Conservation (phyloP, 768 basidiomycete species). For the Rhodosporidiobolus sp. region DNA sequence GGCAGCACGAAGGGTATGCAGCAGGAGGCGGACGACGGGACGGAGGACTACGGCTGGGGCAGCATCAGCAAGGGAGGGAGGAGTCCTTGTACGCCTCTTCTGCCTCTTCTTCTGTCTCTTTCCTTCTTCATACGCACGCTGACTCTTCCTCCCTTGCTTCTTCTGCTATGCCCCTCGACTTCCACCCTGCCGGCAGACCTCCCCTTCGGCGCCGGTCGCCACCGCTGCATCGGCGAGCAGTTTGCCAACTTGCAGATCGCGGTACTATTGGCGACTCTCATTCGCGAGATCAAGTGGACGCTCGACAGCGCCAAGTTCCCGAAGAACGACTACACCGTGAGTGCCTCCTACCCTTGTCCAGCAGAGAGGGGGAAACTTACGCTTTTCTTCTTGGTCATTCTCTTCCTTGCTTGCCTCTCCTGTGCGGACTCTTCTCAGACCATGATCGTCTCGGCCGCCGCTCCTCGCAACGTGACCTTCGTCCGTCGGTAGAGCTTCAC, state of each 20-base stretch:
- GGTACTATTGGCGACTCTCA: slow-evolving; percentile 69
- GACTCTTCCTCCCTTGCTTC: neutral
- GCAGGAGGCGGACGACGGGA: slow-evolving; percentile 63
- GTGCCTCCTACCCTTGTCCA: neutral
- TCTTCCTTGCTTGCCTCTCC: neutral
- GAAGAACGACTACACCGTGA: slow-evolving; percentile 71
- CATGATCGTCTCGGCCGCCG: slow-evolving; percentile 84
- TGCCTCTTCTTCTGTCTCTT: neutral
- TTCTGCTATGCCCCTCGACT: neutral
- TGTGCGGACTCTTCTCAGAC: slow-evolving; percentile 61
- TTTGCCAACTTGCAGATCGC: slow-evolving; percentile 94
- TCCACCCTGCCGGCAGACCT: slow-evolving; percentile 61
- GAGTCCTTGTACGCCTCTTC: slow-evolving; percentile 26
- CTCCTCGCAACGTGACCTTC: slow-evolving; percentile 43
- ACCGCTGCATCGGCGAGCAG: slow-evolving; percentile 59
- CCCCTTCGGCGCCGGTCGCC: slow-evolving; percentile 85
- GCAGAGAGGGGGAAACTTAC: neutral
- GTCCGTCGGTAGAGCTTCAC: slow-evolving; percentile 28
- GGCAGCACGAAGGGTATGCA: slow-evolving; percentile 70
- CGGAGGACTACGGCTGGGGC: slow-evolving; percentile 94
- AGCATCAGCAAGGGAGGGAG: slow-evolving; percentile 58
- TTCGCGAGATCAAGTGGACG: slow-evolving; percentile 71
- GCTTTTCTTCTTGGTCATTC: neutral
- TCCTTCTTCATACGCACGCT: neutral
- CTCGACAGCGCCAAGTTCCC: slow-evolving; percentile 66